A percentile compares a stretch with the other conserved stretches of the same genome.
Conservation (phyloP, 2,329 filamentous ascomycete species). For the Scedosporium minutisporum region DNA sequence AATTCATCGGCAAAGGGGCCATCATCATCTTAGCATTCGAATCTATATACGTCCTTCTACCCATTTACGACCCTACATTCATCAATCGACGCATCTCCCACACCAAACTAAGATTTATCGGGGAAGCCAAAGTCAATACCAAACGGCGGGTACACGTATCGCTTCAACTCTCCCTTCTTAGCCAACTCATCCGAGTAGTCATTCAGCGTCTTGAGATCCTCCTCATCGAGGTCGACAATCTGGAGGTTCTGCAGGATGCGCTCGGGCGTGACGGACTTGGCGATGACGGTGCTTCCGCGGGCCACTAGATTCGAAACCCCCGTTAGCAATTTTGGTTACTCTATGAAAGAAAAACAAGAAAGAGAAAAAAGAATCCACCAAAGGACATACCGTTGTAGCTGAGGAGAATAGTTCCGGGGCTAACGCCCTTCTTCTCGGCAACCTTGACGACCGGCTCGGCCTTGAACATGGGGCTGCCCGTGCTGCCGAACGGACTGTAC, state of each 20-base stretch:
- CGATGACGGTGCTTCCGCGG: slow-evolving; percentile 59
- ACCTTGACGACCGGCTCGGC: slow-evolving; percentile 54
- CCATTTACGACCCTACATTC: background rate
- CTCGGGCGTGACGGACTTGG: slow-evolving; percentile 60
- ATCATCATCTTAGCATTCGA: background rate
- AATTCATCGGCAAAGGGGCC: no score
- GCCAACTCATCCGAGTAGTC: slow-evolving; percentile 43
- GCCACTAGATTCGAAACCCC: slow-evolving; percentile 37
- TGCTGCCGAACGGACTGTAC: slow-evolving; percentile 58
- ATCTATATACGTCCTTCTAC: background rate
- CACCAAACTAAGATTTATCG: slow-evolving; percentile 40
- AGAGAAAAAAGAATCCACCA: slow-evolving; percentile 1
- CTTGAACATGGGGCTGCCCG: slow-evolving; percentile 54
- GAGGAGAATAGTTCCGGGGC: slow-evolving; percentile 54
- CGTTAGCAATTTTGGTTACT: no score
- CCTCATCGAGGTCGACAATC: slow-evolving; percentile 34
- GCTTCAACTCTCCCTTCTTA: slow-evolving; percentile 41
- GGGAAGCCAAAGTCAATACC: slow-evolving; percentile 62
- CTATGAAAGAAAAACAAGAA: background rate
- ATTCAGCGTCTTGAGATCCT: slow-evolving; percentile 46
- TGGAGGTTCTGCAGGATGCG: slow-evolving; percentile 59
- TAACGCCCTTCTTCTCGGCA: slow-evolving; percentile 52
- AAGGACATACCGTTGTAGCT: slow-evolving; percentile 54
- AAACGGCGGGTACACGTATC: slow-evolving; percentile 61
- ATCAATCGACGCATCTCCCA: background rate